A percentile compares a stretch with the other conserved stretches of the same genome.
phyloP scores from a whole-genome alignment of 805 yeast species.

The Priceomyces medius region DNA sequence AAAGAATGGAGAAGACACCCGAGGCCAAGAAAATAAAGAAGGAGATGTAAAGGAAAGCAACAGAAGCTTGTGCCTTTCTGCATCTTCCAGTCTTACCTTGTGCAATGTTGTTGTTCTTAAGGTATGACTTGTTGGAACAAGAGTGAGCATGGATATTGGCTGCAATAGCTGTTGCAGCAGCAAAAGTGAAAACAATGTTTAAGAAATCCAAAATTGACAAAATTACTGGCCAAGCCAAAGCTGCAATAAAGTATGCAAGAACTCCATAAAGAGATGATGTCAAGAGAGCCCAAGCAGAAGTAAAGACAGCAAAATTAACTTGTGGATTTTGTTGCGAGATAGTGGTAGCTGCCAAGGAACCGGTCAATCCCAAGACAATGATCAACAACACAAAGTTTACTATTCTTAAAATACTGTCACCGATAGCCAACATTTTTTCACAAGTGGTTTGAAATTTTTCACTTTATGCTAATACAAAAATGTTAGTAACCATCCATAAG shows the following conservation, averaged over 20 bases:
- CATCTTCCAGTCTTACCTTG: conserved; percentile 85
- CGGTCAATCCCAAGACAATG: conserved; percentile 82
- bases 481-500: neutral
- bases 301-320: conserved; percentile 84
- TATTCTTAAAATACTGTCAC: conserved; percentile 73
- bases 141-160: conserved; percentile 86
- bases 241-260: conserved; percentile 70
- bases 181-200: conserved; percentile 86
- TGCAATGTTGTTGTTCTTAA: conserved; percentile 63
- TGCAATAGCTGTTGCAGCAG: conserved; percentile 94
- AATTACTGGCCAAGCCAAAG: conserved; percentile 85
- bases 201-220: conserved; percentile 77
- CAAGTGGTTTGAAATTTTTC: neutral
- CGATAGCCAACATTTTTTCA: conserved; percentile 56
- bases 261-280: conserved; percentile 79
- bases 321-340: conserved; percentile 59
- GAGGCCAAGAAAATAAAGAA: conserved; percentile 73
- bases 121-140: conserved; percentile 67
- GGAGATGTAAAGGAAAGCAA: conserved; percentile 82
- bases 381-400: conserved; percentile 73
- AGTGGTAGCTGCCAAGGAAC: conserved; percentile 75
- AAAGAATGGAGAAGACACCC: conserved; percentile 56
- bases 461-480: neutral
- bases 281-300: conserved; percentile 82
- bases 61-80: conserved; percentile 88